These are phyloP conservation scores for Globisporangium recalcitrans DNA, from an alignment of 352 stramenopile genomes.

Conservation along the genomic window DNA sequence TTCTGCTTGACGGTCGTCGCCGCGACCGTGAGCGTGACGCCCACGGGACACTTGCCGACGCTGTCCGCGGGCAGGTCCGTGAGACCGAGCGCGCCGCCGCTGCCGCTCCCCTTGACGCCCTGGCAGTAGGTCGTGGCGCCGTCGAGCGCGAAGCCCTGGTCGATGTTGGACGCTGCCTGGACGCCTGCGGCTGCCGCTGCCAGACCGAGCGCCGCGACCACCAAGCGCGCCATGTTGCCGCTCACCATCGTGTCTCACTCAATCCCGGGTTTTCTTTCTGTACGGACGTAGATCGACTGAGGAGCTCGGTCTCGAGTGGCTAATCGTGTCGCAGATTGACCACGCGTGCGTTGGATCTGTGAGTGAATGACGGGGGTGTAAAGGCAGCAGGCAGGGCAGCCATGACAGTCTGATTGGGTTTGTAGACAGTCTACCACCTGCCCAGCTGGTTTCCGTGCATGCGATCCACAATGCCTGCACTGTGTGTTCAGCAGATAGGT, in stretches of 20 bases:
- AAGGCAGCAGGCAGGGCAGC: neutral
- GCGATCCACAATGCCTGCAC: neutral
- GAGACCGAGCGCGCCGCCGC: conserved; percentile 36
- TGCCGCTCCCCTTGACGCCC: conserved; percentile 26
- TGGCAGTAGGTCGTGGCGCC: conserved; percentile 72
- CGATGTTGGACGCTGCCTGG: conserved; percentile 35
- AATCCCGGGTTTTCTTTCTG: neutral
- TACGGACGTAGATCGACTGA: neutral
- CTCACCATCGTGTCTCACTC: neutral
- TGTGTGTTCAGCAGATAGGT: neutral
- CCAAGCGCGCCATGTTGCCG: neutral
- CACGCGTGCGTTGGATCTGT: neutral
- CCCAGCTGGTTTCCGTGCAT: neutral
- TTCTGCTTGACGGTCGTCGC: conserved; percentile 43
- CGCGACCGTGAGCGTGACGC: conserved; percentile 32
- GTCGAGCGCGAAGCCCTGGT: conserved; percentile 58
- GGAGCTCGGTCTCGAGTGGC: neutral
- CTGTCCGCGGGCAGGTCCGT: conserved; percentile 40
- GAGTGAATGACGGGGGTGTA: neutral
- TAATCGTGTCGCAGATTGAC: neutral
- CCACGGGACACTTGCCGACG: conserved; percentile 51
- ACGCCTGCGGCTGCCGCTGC: neutral
- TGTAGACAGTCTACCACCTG: neutral
- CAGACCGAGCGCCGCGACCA: conserved; percentile 3
- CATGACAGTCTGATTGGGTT: neutral